Base-by-base conservation (phyloP, 2,329 filamentous ascomycete genomes). In the Pezizomycotina sp. region DNA sequence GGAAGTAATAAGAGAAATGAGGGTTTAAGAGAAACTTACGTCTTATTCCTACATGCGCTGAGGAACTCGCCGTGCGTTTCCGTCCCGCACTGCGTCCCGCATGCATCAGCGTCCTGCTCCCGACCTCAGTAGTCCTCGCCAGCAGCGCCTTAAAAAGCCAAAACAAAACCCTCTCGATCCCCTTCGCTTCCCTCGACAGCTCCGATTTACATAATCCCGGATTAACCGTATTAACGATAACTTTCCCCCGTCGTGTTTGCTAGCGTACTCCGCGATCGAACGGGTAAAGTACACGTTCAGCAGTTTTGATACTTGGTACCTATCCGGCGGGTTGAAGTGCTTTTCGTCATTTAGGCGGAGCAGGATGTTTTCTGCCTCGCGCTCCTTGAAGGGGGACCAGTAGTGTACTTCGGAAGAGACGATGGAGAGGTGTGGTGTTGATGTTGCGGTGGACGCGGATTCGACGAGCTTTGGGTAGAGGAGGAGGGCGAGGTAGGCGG, bases 401-500 rank as follows among this genome's bases (percentile, higher is more conserved):
- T 62, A 51, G 2, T 62, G 44, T 7, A 56, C 52, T 3, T 60
- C 59, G 2, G 54, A 55, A 0, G 60, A 48, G 0, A 60, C 55
- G 32, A 62, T 61, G 3, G 59, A 52, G 3, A 49, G 10, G 3
- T 26, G 18, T 2, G 56, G 56, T 10, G 60, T 52, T 10, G 52
- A 55, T 0, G 36, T 40, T 27, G 59, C 57, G 13, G 47, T 29
- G 25, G 55, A 51, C 14, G 55, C 47, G 12, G 58, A 55, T 27
- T 56, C 57, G 5, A 47, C 50, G 15, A 53, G 51, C 34, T 62
- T 61, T 0, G 63, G 63, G 1, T 68, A 53, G 7, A 75, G 56
- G 2, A 71, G 50, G 2, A 71, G 44, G 1, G 59, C 65, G 5
- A 75, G 53, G 1, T 72, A 56, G 5, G 62, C 58, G 1, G 67